Conservation (phyloP, 176 grass and related monocot species). For the Juncus effusus region DNA sequence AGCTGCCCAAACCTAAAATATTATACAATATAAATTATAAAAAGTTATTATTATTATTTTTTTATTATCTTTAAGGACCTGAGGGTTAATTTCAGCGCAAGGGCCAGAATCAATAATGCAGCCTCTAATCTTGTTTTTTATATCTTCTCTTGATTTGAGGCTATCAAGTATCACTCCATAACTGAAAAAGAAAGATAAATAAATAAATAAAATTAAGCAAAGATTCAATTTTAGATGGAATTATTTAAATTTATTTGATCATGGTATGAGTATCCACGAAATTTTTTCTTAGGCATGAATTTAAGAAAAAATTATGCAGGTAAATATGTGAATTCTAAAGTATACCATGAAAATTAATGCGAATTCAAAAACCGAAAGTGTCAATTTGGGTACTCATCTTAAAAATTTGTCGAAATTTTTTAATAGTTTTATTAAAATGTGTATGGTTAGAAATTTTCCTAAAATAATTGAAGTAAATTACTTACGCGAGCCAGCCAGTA, state of each 20-base stretch:
- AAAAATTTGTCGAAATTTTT: too few relatives aligned
- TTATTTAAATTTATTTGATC: too few relatives aligned
- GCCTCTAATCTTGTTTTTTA: slow-evolving; percentile 82
- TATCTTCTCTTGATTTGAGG: slow-evolving; percentile 61
- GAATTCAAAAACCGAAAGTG: too few relatives aligned
- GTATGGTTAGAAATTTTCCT: neutral
- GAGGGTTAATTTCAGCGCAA: slow-evolving; percentile 73
- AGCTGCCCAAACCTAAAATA: slow-evolving; percentile 85
- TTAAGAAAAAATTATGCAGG: too few relatives aligned
- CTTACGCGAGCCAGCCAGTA: slow-evolving; percentile 91
- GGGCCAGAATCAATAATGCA: slow-evolving; percentile 92
- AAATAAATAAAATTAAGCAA: neutral
- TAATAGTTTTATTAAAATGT: too few relatives aligned
- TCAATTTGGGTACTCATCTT: too few relatives aligned
- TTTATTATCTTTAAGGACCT: slow-evolving; percentile 43
- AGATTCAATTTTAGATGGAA: too few relatives aligned
- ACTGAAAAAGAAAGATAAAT: slow-evolving; percentile 42
- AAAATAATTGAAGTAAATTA: neutral
- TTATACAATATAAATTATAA: slow-evolving; percentile 4
- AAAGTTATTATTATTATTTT: neutral
- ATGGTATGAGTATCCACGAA: too few relatives aligned
- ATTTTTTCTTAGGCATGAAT: too few relatives aligned
- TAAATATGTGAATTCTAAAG: too few relatives aligned
- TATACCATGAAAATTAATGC: too few relatives aligned
- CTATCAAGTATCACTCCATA: slow-evolving; percentile 85